Conservation (phyloP, 805 yeast species). For the Candida wancherniae region DNA sequence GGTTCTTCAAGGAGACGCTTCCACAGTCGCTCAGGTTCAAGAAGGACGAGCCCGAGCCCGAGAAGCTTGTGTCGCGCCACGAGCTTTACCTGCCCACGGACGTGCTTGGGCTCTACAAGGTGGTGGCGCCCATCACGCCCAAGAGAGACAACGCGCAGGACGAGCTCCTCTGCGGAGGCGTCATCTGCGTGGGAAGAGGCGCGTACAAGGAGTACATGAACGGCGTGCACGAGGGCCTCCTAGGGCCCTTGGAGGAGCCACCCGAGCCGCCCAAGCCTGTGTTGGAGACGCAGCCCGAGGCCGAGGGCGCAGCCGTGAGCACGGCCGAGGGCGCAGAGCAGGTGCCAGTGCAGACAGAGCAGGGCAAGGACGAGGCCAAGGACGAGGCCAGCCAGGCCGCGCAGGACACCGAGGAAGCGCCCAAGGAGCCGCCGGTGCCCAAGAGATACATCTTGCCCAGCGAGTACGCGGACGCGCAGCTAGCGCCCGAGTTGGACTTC, state of each 20-base stretch:
- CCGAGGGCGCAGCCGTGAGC: constrained; percentile 1
- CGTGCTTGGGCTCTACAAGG: constrained; percentile 54
- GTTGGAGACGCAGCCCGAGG: constrained; percentile 8
- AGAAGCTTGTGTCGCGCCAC: constrained; percentile 23
- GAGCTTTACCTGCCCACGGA: constrained; percentile 40
- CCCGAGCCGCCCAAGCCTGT: too few relatives aligned
- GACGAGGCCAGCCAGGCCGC: constrained; percentile 12
- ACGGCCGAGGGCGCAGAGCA: constrained; percentile 8
- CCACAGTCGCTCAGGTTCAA: constrained; percentile 5
- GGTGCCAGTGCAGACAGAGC: constrained; percentile 12
- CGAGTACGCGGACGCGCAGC: constrained; percentile 48
- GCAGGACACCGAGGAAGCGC: constrained; percentile 18
- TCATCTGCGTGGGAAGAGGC: constrained; percentile 90
- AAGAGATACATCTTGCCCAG: constrained; percentile 59
- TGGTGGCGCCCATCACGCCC: constrained; percentile 21
- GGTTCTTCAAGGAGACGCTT: constrained; percentile 18
- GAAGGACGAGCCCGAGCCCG: constrained; percentile 24
- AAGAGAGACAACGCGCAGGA: constrained; percentile 41
- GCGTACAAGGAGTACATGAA: constrained; percentile 87
- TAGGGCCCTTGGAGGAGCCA: constrained; percentile 73
- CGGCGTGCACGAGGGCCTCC: constrained; percentile 90
- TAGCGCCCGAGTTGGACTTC: constrained; percentile 60
- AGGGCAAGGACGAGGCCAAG: constrained; percentile 14
- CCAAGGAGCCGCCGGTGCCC: constrained; percentile 43
- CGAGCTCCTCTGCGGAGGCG: constrained; percentile 65